Evolutionary conservation across 2,329 filamentous ascomycete genomes (phyloP), one percentile per base, ranked within the genome.

Genomic region (Aspergillus sp.): DNA sequence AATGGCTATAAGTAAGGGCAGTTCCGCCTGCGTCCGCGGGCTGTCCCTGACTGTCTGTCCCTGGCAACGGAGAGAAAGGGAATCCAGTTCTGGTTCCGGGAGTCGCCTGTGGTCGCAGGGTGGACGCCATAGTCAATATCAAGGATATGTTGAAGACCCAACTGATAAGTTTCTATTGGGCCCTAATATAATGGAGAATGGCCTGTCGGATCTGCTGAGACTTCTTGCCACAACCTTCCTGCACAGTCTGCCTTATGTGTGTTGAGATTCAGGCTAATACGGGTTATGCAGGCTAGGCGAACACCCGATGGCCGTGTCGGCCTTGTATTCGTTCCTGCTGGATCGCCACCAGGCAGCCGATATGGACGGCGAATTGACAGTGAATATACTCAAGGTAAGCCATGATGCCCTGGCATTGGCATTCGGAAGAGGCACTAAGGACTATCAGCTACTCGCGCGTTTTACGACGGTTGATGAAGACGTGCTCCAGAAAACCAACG

Each of bases 401-500:
- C 19, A 16, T n/a, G 19, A 22, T 4, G 14, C 8, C 17, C n/a
- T 14, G 10, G 28, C 6, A 8, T 7, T 34, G 17, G 5, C n/a
- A 12, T 15, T 22, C 26, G 30, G 26, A 11, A 30, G 11, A 24
- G 30, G 14, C 14, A 35, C 52, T 61, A 37, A 61, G 4, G 31
- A 31, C 24, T 40, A 16, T n/a, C 20, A 75, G 64, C 55, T 77
- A 29, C 63, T 79, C 44, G 57, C 64, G 16, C 63, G 63, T 26
- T 76, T 74, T 40, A 66, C 66, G 10, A 77, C 72, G 5, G 60
- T 79, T 45, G 75, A 72, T 35, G 67, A 68, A 37, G 69, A 73
- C 30, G 64, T 70, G 30, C 59, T 78, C 15, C 69, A 75, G 43
- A 75, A 74, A 48, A 75, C 71, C 6, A 76, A 77, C 43, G 56